Base-by-base conservation (phyloP, 75 land plant genomes). In the Isoetes taiwanensis region DNA sequence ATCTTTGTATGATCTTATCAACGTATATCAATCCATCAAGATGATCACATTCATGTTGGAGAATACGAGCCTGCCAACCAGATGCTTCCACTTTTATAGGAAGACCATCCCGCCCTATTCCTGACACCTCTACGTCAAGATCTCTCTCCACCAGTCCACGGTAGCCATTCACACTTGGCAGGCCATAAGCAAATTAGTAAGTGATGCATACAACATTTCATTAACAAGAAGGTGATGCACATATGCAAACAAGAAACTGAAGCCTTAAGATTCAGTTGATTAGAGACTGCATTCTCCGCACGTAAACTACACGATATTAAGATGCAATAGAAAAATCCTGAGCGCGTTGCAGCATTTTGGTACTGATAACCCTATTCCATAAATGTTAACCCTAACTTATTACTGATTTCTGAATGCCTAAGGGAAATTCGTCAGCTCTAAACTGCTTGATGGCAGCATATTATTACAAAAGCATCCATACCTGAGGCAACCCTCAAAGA, bases 11-110 rank as follows among this genome's bases (percentile, higher is more conserved):
- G 79, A 91, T 76, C 68, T 74, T 83, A 71, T 91, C 97, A 34
- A 91, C 95, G 69, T 87, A 91, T 25, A 91, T 54, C 6, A 70
- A 65, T 19, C 97, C 97, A 50, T 73, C 76, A 57, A 91, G 56
- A 73, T 91, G 97, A 72, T 91, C 97, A 64, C 85, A 91, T 43
- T 91, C 97, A 57, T 91, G 97, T 65, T 91, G 97, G 11, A 91
- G 63, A 31, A 91, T 86, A 0, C 97, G 87, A 9, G 97, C 97
- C 64, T 86, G 76, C 97, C 97, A 90, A n/a, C 97, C 97, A 30
- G 55, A 65, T 39, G 97, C 97, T 58, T 80, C 60, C 12, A 87
- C 64, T 48, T 71, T 76, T 40, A 91, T 70, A 3, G 97, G 89
- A 32, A 59, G 63, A n/a, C 97, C 97, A 59, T 78, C 62, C 17